phyloP scores from a whole-genome alignment of 306 rosid genomes.

The Rosa multiflora region DNA sequence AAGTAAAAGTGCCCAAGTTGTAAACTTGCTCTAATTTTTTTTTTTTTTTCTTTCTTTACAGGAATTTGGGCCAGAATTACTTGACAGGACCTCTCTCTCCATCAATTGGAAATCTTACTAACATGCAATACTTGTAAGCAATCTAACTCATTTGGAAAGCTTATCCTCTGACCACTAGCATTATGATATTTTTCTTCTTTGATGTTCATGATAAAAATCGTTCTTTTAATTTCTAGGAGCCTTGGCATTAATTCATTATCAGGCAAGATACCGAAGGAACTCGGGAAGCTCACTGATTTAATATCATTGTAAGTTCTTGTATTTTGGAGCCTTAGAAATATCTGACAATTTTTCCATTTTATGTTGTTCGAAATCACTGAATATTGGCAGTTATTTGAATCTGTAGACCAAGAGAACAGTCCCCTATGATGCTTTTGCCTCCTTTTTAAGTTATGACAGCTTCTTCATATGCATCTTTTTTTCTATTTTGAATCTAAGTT shows the following conservation, averaged over 20 bases:
- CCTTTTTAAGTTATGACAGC: too few relatives aligned
- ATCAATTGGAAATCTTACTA: conserved; percentile 54
- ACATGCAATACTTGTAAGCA: conserved; percentile 66
- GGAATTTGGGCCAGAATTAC: conserved; percentile 57
- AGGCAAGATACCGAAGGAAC: conserved; percentile 68
- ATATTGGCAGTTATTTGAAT: background rate
- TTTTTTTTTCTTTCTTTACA: conserved; percentile 22
- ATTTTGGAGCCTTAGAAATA: background rate
- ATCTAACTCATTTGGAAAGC: background rate
- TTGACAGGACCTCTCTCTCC: conserved; percentile 63
- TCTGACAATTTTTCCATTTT: background rate
- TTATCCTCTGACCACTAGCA: background rate
- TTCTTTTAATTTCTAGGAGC: conserved; percentile 30
- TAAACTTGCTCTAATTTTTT: background rate
- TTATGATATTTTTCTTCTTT: background rate
- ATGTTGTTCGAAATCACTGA: background rate
- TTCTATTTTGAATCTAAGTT: too few relatives aligned
- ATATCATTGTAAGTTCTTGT: conserved; percentile 39
- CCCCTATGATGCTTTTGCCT: too few relatives aligned
- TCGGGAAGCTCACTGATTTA: conserved; percentile 55
- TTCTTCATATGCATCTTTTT: too few relatives aligned
- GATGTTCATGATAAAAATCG: too few relatives aligned
- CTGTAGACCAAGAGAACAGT: background rate
- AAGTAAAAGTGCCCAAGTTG: background rate
- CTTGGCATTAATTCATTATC: conserved; percentile 60